Evolutionary conservation across 129 eudicot genomes (phyloP).

Genomic region (Solidago caesia): DNA sequence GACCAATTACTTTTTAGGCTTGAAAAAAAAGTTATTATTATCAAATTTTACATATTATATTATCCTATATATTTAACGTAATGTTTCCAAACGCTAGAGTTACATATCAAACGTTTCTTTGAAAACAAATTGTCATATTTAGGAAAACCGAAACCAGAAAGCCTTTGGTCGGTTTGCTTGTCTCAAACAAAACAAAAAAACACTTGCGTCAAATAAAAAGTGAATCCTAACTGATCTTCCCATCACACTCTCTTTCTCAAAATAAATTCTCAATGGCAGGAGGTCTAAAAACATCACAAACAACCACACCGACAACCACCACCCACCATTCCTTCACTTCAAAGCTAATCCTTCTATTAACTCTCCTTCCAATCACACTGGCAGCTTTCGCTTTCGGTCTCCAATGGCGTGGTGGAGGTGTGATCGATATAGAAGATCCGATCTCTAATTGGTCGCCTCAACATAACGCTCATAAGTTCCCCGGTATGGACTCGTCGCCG

Average conservation of each 20-base stretch:
- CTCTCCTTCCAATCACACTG: slow-evolving; percentile 42
- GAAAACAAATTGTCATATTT: too few relatives aligned
- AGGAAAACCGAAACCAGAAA: neutral
- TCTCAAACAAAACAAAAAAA: too few relatives aligned
- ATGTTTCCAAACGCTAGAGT: too few relatives aligned
- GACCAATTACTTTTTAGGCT: too few relatives aligned
- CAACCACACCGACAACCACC: slow-evolving; percentile 20
- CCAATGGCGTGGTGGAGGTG: slow-evolving; percentile 78
- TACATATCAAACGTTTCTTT: too few relatives aligned
- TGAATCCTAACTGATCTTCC: neutral
- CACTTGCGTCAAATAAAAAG: neutral
- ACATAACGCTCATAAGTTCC: slow-evolving; percentile 56
- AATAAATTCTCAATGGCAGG: neutral
- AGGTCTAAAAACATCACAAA: slow-evolving; percentile 42
- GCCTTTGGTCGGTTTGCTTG: neutral
- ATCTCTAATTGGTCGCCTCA: slow-evolving; percentile 79
- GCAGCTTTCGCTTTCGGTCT: slow-evolving; percentile 59
- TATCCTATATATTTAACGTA: too few relatives aligned
- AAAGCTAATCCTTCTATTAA: slow-evolving; percentile 38
- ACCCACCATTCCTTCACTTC: slow-evolving; percentile 46
- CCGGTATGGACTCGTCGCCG: slow-evolving; percentile 86
- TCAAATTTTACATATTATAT: too few relatives aligned
- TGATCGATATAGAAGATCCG: slow-evolving; percentile 54
- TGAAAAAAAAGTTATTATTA: too few relatives aligned
- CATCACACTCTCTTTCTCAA: neutral